Evolutionary conservation across 148 eudicot species (phyloP), one percentile per base, ranked within the genome.

Genomic region (Rhododendron griersonianum): DNA sequence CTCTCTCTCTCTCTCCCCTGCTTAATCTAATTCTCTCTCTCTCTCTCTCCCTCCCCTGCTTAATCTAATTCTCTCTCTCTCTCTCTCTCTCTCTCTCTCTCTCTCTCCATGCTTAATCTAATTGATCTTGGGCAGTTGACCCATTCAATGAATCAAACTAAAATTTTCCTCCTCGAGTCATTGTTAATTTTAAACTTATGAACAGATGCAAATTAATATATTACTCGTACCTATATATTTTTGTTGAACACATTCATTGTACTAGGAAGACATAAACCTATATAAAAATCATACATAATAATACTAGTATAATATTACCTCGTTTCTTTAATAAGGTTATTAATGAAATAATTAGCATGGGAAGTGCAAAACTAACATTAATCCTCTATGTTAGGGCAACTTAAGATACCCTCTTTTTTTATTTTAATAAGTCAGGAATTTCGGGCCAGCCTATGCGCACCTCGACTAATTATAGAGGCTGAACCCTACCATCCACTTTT

Each of bases 131-230:
- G 33, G 76, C 41, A 14, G 76, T 71, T 69, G 11, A 45, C 33
- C 78, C 73, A 28, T 83, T 45, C 78, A 83, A 67, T 83, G 78
- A 35, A 83, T 67, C 59, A 67, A 83, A 83, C 78, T 69, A 45
- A 15, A 83, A 44, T 45, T 67, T 37, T 61, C 45, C 50, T 55
- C 75, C 74, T 41, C 74, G 1, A 82, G 33, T 41, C 23, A n/a
- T 83, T 25, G 19, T 47, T 82, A 71, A 4, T 71, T 23, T 61
- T 41, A 25, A 83, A 65, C 25, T 47, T 83, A 25, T 25, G 19
- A 82, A 41, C 45, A 14, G 47, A 30, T 61, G 28, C 28, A 82
- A 28, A 61, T 41, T 41, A 41, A 41, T 61, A 71, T 71, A 71
- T 33, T 71, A 71, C 39, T 71, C 7, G 19, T 71, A 41, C 45